Conservation (phyloP, 495 filamentous ascomycete species). For the Hypoxylon crocopeplum region DNA sequence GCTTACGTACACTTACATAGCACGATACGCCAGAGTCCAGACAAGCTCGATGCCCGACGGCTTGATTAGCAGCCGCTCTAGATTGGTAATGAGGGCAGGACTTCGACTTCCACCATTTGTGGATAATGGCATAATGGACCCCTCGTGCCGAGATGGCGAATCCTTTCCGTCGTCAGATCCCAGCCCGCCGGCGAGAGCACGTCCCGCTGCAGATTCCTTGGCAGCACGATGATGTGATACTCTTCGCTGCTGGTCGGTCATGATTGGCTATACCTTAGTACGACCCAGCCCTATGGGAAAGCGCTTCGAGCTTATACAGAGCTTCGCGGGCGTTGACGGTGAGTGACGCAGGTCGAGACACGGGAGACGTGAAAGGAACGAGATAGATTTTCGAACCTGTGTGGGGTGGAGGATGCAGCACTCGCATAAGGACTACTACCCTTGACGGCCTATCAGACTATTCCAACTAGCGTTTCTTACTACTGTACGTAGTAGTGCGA, state of each 20-base stretch:
- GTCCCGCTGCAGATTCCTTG: neutral
- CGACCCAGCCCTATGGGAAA: slow-evolving; percentile 11
- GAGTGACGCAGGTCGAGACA: neutral
- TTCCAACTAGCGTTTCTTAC: slow-evolving; percentile 16
- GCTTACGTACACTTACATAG: neutral
- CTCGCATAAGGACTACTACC: slow-evolving; percentile 5
- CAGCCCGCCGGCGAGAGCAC: slow-evolving; percentile 1
- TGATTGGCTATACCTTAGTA: slow-evolving; percentile 3
- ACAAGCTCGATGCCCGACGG: neutral
- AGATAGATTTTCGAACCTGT: neutral
- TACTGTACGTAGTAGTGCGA: slow-evolving; percentile 3
- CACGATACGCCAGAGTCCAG: no score
- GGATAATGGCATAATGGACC: neutral
- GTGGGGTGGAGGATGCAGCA: slow-evolving; percentile 22
- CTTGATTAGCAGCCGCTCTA: slow-evolving; percentile 1
- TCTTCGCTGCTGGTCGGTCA: neutral
- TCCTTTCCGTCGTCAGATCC: neutral
- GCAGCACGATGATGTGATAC: neutral
- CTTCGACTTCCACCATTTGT: neutral
- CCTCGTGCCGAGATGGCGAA: neutral
- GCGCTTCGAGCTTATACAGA: neutral
- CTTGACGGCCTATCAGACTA: slow-evolving; percentile 16
- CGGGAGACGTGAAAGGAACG: neutral
- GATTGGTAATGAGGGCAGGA: neutral
- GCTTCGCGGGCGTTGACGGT: neutral